These are phyloP conservation scores for Physaria fendleri DNA, from an alignment of 345 rosid species.

Conservation along the genomic window DNA sequence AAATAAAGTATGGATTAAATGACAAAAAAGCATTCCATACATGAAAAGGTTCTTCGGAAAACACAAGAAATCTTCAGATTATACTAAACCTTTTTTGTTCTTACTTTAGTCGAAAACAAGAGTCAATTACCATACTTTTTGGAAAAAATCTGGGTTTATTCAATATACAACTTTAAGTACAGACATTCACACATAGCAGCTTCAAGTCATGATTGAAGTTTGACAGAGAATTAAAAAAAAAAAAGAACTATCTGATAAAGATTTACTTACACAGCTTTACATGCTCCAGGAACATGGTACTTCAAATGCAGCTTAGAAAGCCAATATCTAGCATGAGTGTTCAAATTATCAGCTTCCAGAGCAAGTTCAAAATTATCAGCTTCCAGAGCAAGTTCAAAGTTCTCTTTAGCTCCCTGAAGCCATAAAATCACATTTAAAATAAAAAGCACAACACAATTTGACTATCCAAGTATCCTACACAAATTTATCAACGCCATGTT, in stretches of 20 bases:
- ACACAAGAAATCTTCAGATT: not conserved
- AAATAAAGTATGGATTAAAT: not conserved
- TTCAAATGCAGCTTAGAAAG: slow-evolving; percentile 74
- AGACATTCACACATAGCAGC: too few species aligned
- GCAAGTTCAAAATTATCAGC: too few species aligned
- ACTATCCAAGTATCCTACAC: not conserved
- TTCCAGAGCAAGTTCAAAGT: slow-evolving; percentile 84
- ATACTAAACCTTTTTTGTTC: not conserved
- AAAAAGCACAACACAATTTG: not conserved
- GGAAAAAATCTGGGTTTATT: not conserved
- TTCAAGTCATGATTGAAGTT: not conserved
- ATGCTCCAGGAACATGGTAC: slow-evolving; percentile 78
- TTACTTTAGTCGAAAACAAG: not conserved
- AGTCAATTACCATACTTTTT: not conserved
- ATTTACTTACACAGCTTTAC: slow-evolving; percentile 70
- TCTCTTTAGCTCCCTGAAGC: slow-evolving; percentile 78
- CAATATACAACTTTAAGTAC: not conserved
- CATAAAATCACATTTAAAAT: not conserved
- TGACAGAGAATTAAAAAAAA: not conserved
- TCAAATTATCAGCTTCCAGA: slow-evolving; percentile 66
- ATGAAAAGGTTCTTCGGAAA: not conserved
- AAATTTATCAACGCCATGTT: too few species aligned
- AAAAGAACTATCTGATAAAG: not conserved
- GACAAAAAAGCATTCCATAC: not conserved
- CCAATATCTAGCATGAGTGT: slow-evolving; percentile 86